These are phyloP conservation scores for Sextonia rubra DNA, from an alignment of 164 flowering plant species.

Conservation along the genomic window DNA sequence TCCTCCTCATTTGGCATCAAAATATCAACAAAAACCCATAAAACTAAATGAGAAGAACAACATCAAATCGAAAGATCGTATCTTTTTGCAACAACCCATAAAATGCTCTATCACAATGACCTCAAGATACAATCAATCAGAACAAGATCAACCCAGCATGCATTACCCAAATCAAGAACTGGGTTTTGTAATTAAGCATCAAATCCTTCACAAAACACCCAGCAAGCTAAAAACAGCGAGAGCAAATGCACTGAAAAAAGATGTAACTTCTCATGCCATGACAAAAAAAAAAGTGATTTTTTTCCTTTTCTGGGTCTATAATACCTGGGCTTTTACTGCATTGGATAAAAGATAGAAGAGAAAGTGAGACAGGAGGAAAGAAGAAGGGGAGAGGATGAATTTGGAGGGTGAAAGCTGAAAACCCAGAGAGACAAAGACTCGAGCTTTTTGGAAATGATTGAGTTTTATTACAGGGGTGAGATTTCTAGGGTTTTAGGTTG, in stretches of 20 bases:
- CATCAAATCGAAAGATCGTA: background rate
- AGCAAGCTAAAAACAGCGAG: background rate
- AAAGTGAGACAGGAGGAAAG: background rate
- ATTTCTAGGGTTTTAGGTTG: conserved; percentile 16
- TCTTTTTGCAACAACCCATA: background rate
- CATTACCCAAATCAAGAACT: conserved; percentile 1
- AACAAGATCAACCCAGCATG: background rate
- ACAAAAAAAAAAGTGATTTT: background rate
- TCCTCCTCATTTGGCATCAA: conserved; percentile 2
- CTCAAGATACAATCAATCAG: background rate
- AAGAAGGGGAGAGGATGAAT: background rate
- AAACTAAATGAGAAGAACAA: background rate
- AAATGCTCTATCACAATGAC: background rate
- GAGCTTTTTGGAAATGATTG: conserved; percentile 10
- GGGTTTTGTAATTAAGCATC: background rate
- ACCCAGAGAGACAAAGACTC: background rate
- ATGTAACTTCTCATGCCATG: background rate
- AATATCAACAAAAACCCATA: background rate
- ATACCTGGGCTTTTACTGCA: conserved; percentile 3
- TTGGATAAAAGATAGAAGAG: background rate
- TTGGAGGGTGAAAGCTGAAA: background rate
- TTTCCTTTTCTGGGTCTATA: background rate
- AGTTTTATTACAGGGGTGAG: background rate
- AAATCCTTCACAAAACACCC: background rate
- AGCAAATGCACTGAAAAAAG: background rate